These are phyloP conservation scores for Russula vinacea DNA, from an alignment of 768 basidiomycete species.

Conservation along the genomic window DNA sequence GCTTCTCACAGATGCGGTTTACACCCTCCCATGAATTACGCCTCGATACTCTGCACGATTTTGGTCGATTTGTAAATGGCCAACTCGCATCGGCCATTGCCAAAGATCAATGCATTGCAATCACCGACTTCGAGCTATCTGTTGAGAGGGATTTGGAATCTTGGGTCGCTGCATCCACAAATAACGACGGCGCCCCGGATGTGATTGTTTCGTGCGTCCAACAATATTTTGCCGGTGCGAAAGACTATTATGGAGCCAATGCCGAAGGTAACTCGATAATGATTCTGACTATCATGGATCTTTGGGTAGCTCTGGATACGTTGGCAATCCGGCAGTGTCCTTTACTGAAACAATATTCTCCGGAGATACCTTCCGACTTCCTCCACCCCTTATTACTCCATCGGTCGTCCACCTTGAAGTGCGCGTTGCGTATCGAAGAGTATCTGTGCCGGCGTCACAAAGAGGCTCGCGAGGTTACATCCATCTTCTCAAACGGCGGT, in stretches of 20 bases:
- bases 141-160: constrained; percentile 6
- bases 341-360: constrained; percentile 44
- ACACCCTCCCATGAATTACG: not conserved
- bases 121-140: constrained; percentile 19
- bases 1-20: not conserved
- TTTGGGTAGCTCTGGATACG: constrained; percentile 50
- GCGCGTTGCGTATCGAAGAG: constrained; percentile 14
- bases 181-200: not conserved
- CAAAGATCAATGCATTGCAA: constrained; percentile 3
- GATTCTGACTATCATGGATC: constrained; percentile 45
- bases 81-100: constrained; percentile 1
- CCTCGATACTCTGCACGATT: not conserved
- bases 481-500: constrained; percentile 14
- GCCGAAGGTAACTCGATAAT: constrained; percentile 37
- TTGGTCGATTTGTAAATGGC: constrained; percentile 1
- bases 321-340: constrained; percentile 39
- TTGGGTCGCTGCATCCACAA: not conserved
- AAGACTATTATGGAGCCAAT: constrained; percentile 11
- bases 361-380: constrained; percentile 42
- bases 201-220: constrained; percentile 16
- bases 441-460: constrained; percentile 15
- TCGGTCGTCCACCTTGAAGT: constrained; percentile 22
- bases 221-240: constrained; percentile 18
- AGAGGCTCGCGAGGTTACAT: not conserved
- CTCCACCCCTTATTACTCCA: constrained; percentile 45